Base-by-base conservation (phyloP, 2,329 filamentous ascomycete genomes). In the Penicillium brevicompactum region DNA sequence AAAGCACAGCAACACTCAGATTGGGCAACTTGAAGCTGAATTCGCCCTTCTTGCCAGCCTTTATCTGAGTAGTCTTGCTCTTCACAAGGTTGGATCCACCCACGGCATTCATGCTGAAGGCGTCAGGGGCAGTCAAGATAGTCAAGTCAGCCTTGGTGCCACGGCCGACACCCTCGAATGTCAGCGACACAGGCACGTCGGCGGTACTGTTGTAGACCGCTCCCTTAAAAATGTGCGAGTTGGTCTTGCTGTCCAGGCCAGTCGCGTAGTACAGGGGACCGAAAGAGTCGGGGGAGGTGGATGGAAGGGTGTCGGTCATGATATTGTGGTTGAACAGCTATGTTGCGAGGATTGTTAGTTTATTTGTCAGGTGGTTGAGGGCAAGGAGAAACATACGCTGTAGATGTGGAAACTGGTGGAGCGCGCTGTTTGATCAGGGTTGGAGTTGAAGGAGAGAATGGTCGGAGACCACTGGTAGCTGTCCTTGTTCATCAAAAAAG, bases 201-300 rank as follows among this genome's bases (percentile, higher is more conserved):
- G 60, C 67, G 14, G 79, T 80, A 47, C 74, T 77, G 61, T 81
- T 81, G 65, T 80, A 82, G 0, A 76, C 74, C n/a, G 77, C 78
- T 4, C 71, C 74, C 64, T 82, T 82, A 68, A 78, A 76, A 41
- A 78, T 71, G 49, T 70, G 69, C 16, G 70, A 70, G 43, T 69
- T 62, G 6, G 61, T 76, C 56, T 60, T 68, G 50, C 59, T 74
- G 64, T 67, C 71, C 11, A 71, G 65, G 4, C 79, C 78, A 5
- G 78, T 76, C 22, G 73, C 78, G 64, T 75, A 81, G 70, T 78
- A 81, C 0, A 76, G 67, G 0, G 78, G 77, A 1, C 74, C 74
- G 48, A 73, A 77, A 31, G 61, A 65, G 46, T 70, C 70, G 22
- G 72, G 67, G 2, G 73, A 71, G 2, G 70, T 74, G 6, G 72